Conservation (phyloP, 768 basidiomycete species). For the Amanita phalloides region DNA sequence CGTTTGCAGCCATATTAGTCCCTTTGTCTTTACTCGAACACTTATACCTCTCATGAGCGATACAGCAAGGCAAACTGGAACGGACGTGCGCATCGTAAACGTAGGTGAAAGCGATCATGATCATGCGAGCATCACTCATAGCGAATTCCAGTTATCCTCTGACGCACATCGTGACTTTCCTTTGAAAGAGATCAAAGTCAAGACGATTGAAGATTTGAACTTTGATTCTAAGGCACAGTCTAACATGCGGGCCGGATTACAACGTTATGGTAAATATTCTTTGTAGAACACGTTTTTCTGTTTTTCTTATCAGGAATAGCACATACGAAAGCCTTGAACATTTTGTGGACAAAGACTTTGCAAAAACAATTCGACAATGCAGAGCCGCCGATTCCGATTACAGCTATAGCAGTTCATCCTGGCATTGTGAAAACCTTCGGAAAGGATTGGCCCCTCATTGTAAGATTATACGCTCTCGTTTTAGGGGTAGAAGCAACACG, state of each 20-base stretch:
- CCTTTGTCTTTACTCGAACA: conserved; percentile 41
- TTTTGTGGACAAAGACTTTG: conserved; percentile 38
- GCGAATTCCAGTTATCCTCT: conserved; percentile 21
- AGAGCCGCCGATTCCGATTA: conserved; percentile 19
- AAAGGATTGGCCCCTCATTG: conserved; percentile 6
- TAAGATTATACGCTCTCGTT: conserved; percentile 5
- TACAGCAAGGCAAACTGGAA: conserved; percentile 33
- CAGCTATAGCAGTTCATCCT: conserved; percentile 29
- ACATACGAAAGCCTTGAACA: conserved; percentile 38
- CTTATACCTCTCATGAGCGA: conserved; percentile 40
- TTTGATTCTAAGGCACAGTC: conserved; percentile 16
- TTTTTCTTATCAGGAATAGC: conserved; percentile 17
- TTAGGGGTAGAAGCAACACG: conserved; percentile 13
- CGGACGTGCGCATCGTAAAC: conserved; percentile 53
- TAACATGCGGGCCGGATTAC: conserved; percentile 10
- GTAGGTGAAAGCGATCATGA: conserved; percentile 20
- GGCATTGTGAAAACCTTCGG: conserved; percentile 24
- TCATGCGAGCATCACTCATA: not conserved
- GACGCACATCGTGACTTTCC: conserved; percentile 14
- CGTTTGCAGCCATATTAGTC: conserved; percentile 36
- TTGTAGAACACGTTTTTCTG: not conserved
- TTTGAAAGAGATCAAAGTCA: conserved; percentile 14
- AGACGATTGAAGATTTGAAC: conserved; percentile 24
- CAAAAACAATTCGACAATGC: conserved; percentile 32
- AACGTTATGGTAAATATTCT: conserved; percentile 20